These are phyloP conservation scores for Cryptosporidium meleagridis DNA, from an alignment of 169 alveolate species.

Conservation along the genomic window DNA sequence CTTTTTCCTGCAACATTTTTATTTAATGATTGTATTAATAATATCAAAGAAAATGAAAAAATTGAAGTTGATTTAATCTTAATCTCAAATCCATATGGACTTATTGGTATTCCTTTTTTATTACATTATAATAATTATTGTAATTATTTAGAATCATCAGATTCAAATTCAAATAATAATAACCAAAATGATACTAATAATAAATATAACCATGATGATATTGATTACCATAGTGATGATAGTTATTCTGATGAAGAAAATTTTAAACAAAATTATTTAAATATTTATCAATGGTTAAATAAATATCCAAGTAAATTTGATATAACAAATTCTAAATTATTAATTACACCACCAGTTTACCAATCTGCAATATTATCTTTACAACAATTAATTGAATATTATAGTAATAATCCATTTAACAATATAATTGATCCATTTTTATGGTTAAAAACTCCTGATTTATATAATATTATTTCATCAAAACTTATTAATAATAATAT, in stretches of 20 bases:
- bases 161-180: not conserved
- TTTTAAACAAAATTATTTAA: not conserved
- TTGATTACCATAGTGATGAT: constrained; percentile 1
- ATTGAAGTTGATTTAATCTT: constrained; percentile 50
- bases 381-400: constrained; percentile 62
- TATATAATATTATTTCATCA: constrained; percentile 26
- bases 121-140: constrained; percentile 40
- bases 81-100: constrained; percentile 53
- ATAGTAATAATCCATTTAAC: not conserved
- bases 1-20: constrained; percentile 50
- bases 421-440: constrained; percentile 59
- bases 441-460: constrained; percentile 27
- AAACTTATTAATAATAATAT: not conserved
- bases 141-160: not conserved
- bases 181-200: not conserved
- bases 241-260: constrained; percentile 12
- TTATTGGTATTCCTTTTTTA: constrained; percentile 54
- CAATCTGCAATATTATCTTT: constrained; percentile 31
- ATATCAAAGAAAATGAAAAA: constrained; percentile 10
- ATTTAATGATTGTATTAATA: constrained; percentile 7
- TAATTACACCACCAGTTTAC: constrained; percentile 59
- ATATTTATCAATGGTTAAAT: constrained; percentile 24
- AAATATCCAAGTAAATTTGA: constrained; percentile 9
- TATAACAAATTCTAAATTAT: constrained; percentile 14
- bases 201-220: not conserved